A percentile compares a stretch with the other conserved stretches of the same genome.
phyloP scores from a whole-genome alignment of 352 stramenopile species.

The Globisporangium lucens region DNA sequence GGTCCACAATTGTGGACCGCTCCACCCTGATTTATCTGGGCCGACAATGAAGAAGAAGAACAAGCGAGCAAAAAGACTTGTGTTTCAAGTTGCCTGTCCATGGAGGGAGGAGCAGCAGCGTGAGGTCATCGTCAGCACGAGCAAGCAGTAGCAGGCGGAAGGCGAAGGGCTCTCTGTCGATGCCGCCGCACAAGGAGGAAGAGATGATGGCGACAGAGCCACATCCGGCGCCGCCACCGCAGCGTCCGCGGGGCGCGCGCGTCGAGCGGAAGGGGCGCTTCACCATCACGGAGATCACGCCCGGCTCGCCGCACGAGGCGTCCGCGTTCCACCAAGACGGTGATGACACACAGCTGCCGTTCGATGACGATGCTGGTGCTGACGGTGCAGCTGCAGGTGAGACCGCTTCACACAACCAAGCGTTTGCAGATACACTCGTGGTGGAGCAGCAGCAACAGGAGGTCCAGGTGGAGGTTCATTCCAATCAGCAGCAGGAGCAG shows the following conservation, averaged over 20 bases:
- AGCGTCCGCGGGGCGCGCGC: slow-evolving; percentile 28
- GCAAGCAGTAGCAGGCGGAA: slow-evolving; percentile 2
- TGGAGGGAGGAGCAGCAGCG: not conserved
- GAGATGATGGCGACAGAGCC: slow-evolving; percentile 24
- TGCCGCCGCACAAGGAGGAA: not conserved
- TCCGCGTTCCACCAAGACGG: slow-evolving; percentile 24
- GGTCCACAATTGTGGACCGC: slow-evolving; percentile 1
- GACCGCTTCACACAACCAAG: not conserved
- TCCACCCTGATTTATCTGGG: slow-evolving; percentile 1
- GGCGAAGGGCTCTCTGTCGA: not conserved
- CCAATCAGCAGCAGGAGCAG: not conserved
- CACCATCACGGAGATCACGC: slow-evolving; percentile 78
- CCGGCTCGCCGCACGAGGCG: slow-evolving; percentile 43
- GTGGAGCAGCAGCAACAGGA: not conserved
- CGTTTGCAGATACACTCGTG: not conserved
- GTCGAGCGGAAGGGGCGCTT: slow-evolving; percentile 79
- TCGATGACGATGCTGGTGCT: not conserved
- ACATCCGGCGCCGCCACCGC: slow-evolving; percentile 25
- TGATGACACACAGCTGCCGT: not conserved
- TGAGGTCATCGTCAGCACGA: slow-evolving; percentile 8
- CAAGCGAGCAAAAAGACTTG: not conserved
- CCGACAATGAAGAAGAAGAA: slow-evolving; percentile 1
- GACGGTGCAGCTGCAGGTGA: not conserved
- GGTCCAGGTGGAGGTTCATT: not conserved
- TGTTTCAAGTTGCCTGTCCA: not conserved